These are phyloP conservation scores for Candida sphagnicola DNA, from an alignment of 805 yeast genomes.

Conservation along the genomic window DNA sequence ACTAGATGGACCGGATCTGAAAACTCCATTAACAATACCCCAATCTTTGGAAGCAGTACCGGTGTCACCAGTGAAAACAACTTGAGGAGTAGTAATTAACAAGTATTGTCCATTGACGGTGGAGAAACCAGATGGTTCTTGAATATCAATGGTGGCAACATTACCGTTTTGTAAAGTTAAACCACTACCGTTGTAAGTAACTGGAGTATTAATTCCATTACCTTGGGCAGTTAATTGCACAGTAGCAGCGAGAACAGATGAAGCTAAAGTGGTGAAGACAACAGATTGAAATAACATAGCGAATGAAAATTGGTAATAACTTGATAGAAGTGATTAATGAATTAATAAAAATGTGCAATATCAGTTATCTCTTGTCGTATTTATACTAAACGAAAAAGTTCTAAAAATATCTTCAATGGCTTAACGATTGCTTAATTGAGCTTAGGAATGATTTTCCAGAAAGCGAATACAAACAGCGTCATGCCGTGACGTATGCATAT, in stretches of 20 bases:
- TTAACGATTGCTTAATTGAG: too few relatives aligned
- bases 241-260: constrained; percentile 22
- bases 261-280: constrained; percentile 20
- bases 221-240: constrained; percentile 27
- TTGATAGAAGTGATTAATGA: background rate
- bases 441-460: too few relatives aligned
- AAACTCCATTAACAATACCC: constrained; percentile 22
- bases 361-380: too few relatives aligned
- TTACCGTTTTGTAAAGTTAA: constrained; percentile 14
- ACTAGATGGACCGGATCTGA: constrained; percentile 18
- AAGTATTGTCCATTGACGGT: constrained; percentile 18
- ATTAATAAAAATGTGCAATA: too few relatives aligned
- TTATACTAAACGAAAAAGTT: too few relatives aligned
- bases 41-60: constrained; percentile 20
- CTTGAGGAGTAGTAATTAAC: constrained; percentile 12
- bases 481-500: too few relatives aligned
- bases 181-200: constrained; percentile 12
- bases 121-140: constrained; percentile 28
- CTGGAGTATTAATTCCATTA: constrained; percentile 15
- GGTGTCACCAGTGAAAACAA: constrained; percentile 10
- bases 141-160: constrained; percentile 19
- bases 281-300: constrained; percentile 5
- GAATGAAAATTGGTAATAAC: background rate
- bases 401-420: too few relatives aligned
- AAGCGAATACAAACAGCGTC: too few relatives aligned